Base-by-base conservation (phyloP, 345 rosid genomes). In the Corchorus capsularis region DNA sequence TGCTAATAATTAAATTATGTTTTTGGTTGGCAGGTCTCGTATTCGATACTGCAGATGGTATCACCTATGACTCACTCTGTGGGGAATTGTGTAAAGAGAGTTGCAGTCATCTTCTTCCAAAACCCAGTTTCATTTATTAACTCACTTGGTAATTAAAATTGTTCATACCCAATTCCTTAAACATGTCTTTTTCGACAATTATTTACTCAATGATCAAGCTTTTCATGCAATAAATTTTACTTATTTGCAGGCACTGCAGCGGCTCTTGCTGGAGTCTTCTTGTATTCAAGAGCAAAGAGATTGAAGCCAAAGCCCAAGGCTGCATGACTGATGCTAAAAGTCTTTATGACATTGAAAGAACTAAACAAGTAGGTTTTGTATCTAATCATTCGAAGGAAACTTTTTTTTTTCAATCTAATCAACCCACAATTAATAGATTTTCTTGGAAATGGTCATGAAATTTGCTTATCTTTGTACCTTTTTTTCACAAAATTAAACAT, bases 61-160 rank as follows among this genome's bases (percentile, higher is more conserved):
- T 90, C 97, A 19, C 92, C 99, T 3, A 89, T 95, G 13, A 87
- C 90, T 6, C 99, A 95, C 79, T 85, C 98, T 0, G 99, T 95
- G 3, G 99, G 96, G 74, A 94, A 94, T 72, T 84, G 92, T 63
- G 90, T 82, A 79, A 94, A 94, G 89, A 89, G 98, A 2, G 93
- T 93, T 27, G 94, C 90, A 75, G 94, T 93, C 39, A 93, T 95
- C 61, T 88, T 91, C 94, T 95, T 95, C 86, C 69, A 53, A 76
- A 90, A 87, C 0, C 91, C 94, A 0, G 77, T 93, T 27, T 89
- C 92, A 0, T 90, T 89, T 8, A 66, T 88, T 4, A 95, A 90
- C 72, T 75, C 90, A 35, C 79, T 95, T 0, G 98, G 97, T 93
- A 82, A 27, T 27, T 27, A 0, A 32, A 9, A 45, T 57, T 72